Base-by-base conservation (phyloP, 352 stramenopile genomes). In the Globisporangium echinulatum region DNA sequence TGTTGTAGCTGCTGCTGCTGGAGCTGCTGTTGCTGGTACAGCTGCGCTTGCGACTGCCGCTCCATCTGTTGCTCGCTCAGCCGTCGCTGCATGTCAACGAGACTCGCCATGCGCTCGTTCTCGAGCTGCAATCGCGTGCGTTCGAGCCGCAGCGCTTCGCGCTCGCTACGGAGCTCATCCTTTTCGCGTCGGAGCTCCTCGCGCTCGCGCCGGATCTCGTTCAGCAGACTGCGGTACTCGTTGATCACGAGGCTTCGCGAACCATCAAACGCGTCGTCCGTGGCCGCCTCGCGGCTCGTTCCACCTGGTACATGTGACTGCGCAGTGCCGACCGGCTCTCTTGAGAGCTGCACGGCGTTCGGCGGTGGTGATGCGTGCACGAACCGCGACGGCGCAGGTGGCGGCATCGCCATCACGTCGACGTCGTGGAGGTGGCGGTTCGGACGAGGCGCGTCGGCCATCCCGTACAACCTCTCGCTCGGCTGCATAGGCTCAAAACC, bases 121-220 rank as follows among this genome's bases (percentile, higher is more conserved):
- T 92, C 82, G 44, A 90, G 62, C 56, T 90, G 80, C 53, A 90
- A 61, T 37, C 86, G 59, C 42, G 71, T 67, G 43, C 79, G 72
- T 39, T 92, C 79, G 33, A 88, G 70, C 1, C 80, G 79, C n/a
- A 92, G n/a, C 25, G 88, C 78, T 40, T 92, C 82, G 49, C 85
- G 88, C 52, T 90, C 82, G 3, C 68, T 69, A 2, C 80, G 77
- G 8, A 88, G 36, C 44, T 89, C 80, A 19, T 90, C 80, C 48
- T 79, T 78, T 52, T 92, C 82, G 13, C 74, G 74, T 3, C 82
- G 80, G 3, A 92, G 61, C 61, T 90, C 76, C n/a, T 86, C 75
- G 7, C 80, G 79, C 61, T 92, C 82, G 47, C 70, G 72, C 7
- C 82, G 82, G 64, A 92, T 90, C 62, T 89, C 82, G 17, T 58